Conservation (phyloP, 2,329 filamentous ascomycete genomes). For the Samsoniella hepiali region DNA sequence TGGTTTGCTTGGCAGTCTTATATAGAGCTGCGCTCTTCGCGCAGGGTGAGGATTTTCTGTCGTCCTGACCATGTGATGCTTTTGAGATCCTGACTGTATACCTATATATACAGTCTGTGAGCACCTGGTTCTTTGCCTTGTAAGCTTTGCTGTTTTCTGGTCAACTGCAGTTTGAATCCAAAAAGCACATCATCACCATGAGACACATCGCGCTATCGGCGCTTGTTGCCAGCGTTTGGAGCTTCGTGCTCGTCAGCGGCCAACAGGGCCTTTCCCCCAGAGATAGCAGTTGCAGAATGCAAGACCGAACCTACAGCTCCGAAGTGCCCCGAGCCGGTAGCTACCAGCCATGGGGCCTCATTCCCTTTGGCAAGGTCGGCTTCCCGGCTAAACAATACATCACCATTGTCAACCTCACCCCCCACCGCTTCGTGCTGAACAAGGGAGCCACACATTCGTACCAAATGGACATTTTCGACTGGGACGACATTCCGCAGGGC, state of each 20-base stretch:
- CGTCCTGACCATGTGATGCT: conserved; percentile 10
- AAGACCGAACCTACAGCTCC: conserved; percentile 18
- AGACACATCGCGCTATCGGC: conserved; percentile 7
- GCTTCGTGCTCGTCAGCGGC: conserved; percentile 2
- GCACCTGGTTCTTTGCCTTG: background rate
- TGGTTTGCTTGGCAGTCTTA: conserved; percentile 10
- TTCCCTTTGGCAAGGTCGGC: conserved; percentile 18
- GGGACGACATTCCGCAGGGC: conserved; percentile 33
- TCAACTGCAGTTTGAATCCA: background rate
- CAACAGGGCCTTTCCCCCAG: background rate
- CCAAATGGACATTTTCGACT: conserved; percentile 33
- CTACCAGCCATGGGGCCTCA: conserved; percentile 20
- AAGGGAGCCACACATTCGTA: conserved; percentile 27
- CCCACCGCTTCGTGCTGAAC: conserved; percentile 29
- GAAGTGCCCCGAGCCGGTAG: conserved; percentile 18
- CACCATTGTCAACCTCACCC: conserved; percentile 35
- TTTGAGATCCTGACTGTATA: background rate
- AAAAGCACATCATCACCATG: conserved; percentile 4
- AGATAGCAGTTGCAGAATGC: conserved; percentile 13
- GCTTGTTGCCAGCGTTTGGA: conserved; percentile 12
- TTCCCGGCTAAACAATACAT: conserved; percentile 28
- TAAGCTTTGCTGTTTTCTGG: background rate
- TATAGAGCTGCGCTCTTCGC: conserved; percentile 3
- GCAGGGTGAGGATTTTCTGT: background rate
- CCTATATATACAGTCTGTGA: conserved; percentile 6